Conservation (phyloP, 192 early-diverging fungal genomes). For the Martensiomyces pterosporus region DNA sequence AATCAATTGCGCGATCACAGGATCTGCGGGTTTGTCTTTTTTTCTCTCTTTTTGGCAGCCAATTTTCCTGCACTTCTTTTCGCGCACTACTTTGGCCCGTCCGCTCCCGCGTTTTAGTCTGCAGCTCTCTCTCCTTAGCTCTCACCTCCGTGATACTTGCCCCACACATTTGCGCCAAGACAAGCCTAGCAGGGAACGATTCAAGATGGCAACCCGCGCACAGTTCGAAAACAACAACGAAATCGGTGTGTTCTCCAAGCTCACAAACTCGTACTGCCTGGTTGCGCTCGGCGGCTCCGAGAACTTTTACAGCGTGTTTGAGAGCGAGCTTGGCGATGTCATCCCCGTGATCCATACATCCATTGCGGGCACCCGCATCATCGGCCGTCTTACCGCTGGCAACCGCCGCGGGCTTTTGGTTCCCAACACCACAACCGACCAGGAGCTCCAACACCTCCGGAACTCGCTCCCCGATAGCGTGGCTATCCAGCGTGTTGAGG, state of each 20-base stretch:
- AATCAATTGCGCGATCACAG: no score
- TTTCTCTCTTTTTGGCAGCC: no score
- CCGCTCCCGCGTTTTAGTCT: no score
- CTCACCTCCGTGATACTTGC: no score
- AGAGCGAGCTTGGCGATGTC: constrained; percentile 90
- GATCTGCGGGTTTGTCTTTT: no score
- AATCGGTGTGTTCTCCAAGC: constrained; percentile 94
- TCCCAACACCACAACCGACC: constrained; percentile 93
- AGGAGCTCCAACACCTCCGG: constrained; percentile 95
- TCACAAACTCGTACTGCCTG: constrained; percentile 98
- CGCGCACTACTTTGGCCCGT: no score
- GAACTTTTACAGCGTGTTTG: constrained; percentile 96
- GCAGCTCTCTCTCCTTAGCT: no score
- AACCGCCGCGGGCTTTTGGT: constrained; percentile 94
- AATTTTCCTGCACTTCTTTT: no score
- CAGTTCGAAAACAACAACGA: constrained; percentile 99
- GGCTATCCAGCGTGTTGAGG: constrained; percentile 94
- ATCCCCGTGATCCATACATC: constrained; percentile 95
- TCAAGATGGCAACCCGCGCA: constrained; percentile 60
- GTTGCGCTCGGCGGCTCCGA: constrained; percentile 97
- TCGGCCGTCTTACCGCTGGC: constrained; percentile 90
- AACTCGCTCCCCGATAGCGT: constrained; percentile 94
- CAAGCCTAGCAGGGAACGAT: no score
- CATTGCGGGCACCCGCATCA: constrained; percentile 94
- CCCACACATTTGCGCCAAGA: not conserved